Base-by-base conservation (phyloP, 2,329 filamentous ascomycete genomes). In the Phaeoacremonium minimum region DNA sequence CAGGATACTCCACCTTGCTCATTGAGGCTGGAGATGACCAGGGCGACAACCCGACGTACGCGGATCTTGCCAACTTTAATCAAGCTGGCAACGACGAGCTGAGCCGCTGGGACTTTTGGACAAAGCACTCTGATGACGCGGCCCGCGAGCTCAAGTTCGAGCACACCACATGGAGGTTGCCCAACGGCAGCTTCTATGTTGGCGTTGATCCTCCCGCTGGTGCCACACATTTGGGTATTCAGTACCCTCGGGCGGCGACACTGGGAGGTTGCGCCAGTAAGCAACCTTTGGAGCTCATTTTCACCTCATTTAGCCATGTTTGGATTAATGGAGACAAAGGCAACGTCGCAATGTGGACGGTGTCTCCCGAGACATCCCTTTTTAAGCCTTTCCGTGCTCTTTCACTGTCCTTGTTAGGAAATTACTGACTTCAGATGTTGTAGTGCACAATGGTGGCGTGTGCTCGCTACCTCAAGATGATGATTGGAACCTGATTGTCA, bases 81-180 rank as follows among this genome's bases (percentile, higher is more conserved):
- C 56, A 63, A 33, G 64, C 65, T 13, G 69, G 65, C 30, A 63
- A 73, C 46, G 67, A 75, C 44, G 54, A 60, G 28, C 58, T 59
- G 9, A 60, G 71, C 50, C 56, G 61, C 35, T 79, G 73, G 76
- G 71, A 76, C 53, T 79, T 71, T 55, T 80, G 67, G 42, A 73
- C 77, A 35, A 64, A 66, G 35, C 71, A 78, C 52, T 77, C 73
- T 47, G 57, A 61, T 6, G 65, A 78, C 46, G 55, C 71, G 33
- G 55, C 55, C 7, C 61, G 67, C 19, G 66, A 71, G 37, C 59
- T 62, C 36, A 58, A 72, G 44, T 60, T 69, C 46, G 60, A 62
- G 31, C 71, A 79, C 49, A 70, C 72, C 44, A 67, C 67, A 5
- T 80, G 74, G 49, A 49, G 61, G 4, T 46, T 46, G 6, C 37